phyloP scores from a whole-genome alignment of 768 basidiomycete genomes.

The Trametes maxima region DNA sequence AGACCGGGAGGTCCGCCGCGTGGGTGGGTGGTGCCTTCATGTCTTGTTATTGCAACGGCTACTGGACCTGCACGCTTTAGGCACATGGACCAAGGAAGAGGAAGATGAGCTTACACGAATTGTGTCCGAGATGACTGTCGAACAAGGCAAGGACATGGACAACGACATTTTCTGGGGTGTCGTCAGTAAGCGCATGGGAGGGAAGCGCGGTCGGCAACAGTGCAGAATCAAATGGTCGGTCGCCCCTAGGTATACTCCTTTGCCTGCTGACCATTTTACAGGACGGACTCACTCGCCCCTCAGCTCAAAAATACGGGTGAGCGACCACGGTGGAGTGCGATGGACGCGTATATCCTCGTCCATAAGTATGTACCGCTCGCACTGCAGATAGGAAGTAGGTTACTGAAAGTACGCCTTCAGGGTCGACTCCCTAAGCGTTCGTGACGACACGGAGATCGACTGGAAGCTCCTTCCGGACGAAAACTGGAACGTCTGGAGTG shows the following conservation, averaged over 20 bases:
- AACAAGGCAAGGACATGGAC: slow-evolving; percentile 70
- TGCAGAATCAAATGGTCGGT: slow-evolving; percentile 85
- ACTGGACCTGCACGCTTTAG: slow-evolving; percentile 34
- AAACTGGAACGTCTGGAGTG: slow-evolving; percentile 85
- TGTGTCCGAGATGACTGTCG: slow-evolving; percentile 72
- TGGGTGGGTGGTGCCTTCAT: slow-evolving; percentile 43
- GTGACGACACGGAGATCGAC: slow-evolving; percentile 82
- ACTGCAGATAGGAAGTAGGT: neutral
- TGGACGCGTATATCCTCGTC: slow-evolving; percentile 79
- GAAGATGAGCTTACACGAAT: slow-evolving; percentile 74
- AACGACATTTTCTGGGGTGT: slow-evolving; percentile 84
- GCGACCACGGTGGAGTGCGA: slow-evolving; percentile 71
- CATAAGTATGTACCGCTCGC: slow-evolving; percentile 60
- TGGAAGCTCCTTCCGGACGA: slow-evolving; percentile 78
- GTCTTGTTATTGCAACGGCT: neutral
- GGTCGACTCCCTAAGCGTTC: slow-evolving; percentile 71
- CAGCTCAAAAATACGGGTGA: slow-evolving; percentile 71
- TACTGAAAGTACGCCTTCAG: slow-evolving; percentile 40
- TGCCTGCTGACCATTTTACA: slow-evolving; percentile 31
- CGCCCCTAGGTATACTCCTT: neutral
- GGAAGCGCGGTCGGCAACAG: slow-evolving; percentile 75
- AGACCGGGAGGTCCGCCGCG: slow-evolving; percentile 61
- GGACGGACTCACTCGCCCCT: slow-evolving; percentile 78
- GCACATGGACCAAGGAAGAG: slow-evolving; percentile 78
- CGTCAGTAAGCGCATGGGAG: slow-evolving; percentile 78